Evolutionary conservation across 1,139 yeast species (phyloP), one percentile per base, ranked within the genome.

Genomic region (Eremothecium coryli): DNA sequence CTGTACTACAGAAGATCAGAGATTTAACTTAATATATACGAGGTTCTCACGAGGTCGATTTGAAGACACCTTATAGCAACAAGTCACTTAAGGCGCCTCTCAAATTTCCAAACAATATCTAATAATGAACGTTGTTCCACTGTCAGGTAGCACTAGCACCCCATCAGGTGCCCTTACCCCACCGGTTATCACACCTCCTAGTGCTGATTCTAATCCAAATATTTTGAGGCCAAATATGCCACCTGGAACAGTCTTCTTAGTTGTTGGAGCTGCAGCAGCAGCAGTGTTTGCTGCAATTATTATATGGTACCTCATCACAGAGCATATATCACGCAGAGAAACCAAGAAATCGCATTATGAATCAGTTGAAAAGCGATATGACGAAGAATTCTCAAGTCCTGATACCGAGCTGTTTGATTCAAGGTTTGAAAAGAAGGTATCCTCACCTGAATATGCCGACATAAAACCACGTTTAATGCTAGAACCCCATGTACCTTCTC

Each of bases 231-330:
- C 72, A 9, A 55, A 51, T 22, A 64, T 67, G 35, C 82, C 85
- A 1, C 66, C 71, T 35, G 93, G 94, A 1, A 78, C 90, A 1
- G 86, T 82, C 3, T 82, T 82, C 57, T 82, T 82, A 41, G 82
- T 82, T 0, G 80, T 81, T 18, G 94, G 93, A 0, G 66, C 78
- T 9, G 65, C 77, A 29, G 73, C 78, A 3, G 82, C 79, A 1
- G 46, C 45, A 18, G 37, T 56, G 54, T 49, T 65, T 54, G 37
- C 57, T 2, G 43, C 45, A 8, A 38, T 59, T 16, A 9, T 49
- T 2, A 5, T 46, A 8, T 46, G 58, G 43, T 45, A 55, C 37
- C 18, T 50, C 2, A 26, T 47, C 2, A 43, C 48, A 22, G 44
- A 36, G 2, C 46, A 46, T 24, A 37, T 42, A 13, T 41, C 52